A percentile compares a stretch with the other conserved stretches of the same genome.
Conservation (phyloP, 192 early-diverging fungal genomes). For the Dissophora globulifera region DNA sequence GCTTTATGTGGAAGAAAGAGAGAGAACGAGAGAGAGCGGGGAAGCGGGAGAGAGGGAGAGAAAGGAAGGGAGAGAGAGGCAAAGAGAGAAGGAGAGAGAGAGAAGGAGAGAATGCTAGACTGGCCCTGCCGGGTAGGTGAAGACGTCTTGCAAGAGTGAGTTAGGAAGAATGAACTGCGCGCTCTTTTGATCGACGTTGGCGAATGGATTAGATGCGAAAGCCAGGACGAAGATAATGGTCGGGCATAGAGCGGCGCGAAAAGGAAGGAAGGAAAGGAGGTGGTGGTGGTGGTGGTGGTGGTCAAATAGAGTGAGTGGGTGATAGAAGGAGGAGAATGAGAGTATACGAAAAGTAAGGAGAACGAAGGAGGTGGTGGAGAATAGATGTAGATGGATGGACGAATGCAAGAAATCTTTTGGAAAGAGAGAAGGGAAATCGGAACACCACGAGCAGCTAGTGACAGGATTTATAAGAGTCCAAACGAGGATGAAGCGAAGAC, state of each 20-base stretch:
- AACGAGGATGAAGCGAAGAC: neutral
- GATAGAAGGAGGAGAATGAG: too few species aligned
- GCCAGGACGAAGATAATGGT: too few species aligned
- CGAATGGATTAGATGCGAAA: too few species aligned
- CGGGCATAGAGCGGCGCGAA: too few species aligned
- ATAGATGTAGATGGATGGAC: conserved; percentile 30
- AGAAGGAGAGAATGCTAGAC: too few species aligned
- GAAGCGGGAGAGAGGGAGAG: neutral
- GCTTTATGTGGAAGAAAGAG: neutral
- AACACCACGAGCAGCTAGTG: neutral
- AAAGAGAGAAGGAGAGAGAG: neutral
- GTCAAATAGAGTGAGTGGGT: too few species aligned
- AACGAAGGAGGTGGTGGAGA: conserved; percentile 26
- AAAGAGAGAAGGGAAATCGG: neutral
- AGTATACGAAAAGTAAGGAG: conserved; percentile 21
- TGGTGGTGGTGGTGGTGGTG: too few species aligned
- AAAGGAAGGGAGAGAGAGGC: conserved; percentile 9
- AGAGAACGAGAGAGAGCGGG: neutral
- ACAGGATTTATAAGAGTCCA: neutral
- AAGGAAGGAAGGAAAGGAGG: conserved; percentile 3
- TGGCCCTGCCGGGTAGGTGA: too few species aligned
- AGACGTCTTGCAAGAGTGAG: too few species aligned
- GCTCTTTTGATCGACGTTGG: too few species aligned
- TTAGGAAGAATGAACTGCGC: too few species aligned
- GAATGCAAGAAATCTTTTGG: neutral